A percentile compares a stretch with the other conserved stretches of the same genome.
Evolutionary conservation across 495 filamentous ascomycete genomes (phyloP).

Genomic region (Penicillium soppii): DNA sequence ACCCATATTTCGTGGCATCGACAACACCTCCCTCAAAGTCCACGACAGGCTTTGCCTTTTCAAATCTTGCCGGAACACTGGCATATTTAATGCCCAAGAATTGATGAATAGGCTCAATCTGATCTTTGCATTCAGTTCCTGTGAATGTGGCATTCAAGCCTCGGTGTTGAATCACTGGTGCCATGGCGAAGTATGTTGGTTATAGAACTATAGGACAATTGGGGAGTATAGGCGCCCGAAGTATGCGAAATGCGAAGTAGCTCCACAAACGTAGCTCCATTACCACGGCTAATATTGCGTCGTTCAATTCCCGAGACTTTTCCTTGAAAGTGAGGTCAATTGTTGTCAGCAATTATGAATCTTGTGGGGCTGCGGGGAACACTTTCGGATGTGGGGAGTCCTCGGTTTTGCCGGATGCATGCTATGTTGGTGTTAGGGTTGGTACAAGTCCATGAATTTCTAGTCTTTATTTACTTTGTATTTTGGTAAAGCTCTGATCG

Average conservation of each 20-base stretch:
- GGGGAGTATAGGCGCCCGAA: too few relatives aligned
- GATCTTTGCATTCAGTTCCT: slow-evolving; percentile 21
- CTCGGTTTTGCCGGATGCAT: too few relatives aligned
- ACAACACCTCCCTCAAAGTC: slow-evolving; percentile 26
- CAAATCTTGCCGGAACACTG: slow-evolving; percentile 36
- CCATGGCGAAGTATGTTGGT: slow-evolving; percentile 21
- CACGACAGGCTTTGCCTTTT: slow-evolving; percentile 26
- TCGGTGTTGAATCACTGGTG: slow-evolving; percentile 25
- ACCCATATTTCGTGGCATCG: slow-evolving; percentile 39
- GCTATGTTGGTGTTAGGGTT: too few relatives aligned
- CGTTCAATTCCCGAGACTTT: not conserved
- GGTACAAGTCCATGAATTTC: too few relatives aligned
- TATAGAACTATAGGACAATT: not conserved
- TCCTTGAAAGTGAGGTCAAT: not conserved
- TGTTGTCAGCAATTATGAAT: not conserved
- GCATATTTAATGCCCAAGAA: slow-evolving; percentile 41
- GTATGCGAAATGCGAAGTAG: too few relatives aligned
- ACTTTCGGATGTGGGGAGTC: not conserved
- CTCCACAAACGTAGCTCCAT: too few relatives aligned
- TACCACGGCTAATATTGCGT: not conserved
- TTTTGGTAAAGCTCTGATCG: too few relatives aligned
- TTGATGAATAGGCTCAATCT: slow-evolving; percentile 24
- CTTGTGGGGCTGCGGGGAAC: not conserved
- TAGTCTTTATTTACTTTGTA: too few relatives aligned
- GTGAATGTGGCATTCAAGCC: slow-evolving; percentile 33